Base-by-base conservation (phyloP, 1,284 basidiomycete species). In the Sanghuangporus weigelae region DNA sequence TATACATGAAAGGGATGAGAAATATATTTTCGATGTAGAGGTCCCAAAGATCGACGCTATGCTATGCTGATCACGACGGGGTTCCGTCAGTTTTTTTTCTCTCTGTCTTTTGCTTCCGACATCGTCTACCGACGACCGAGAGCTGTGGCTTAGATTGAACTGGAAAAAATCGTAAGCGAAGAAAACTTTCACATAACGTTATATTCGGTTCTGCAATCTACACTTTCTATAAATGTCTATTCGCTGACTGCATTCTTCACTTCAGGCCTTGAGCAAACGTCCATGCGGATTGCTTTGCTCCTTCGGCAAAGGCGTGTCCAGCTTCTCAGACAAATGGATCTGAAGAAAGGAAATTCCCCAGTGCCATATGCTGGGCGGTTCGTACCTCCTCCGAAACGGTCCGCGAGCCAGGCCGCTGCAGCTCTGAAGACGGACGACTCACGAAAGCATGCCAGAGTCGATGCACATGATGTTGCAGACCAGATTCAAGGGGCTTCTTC, bases 241-340 rank as follows among this genome's bases (percentile, higher is more conserved):
- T 14, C 44, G 44, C 10, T n/a, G 44, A 14, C 7, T 7, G 16
- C 44, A 16, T 46, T 11, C 10, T 19, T 46, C 44, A 46, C 44
- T 46, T 46, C 16, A 54, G 31, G 53, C 53, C 53, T 36, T 54
- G 31, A 38, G 31, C 49, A 39, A 39, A 38, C 60, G 60, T 61
- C 63, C 42, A 85, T 86, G 83, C 80, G 78, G 77, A 71, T 81
- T 74, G 79, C 78, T 67, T 75, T 80, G 67, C 68, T 75, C 59
- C 70, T 81, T 67, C 76, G 77, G 70, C 74, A 77, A 67, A 78
- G 81, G 78, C 79, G 76, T 73, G 76, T 79, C 75, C 78, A 54
- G 11, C 14, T 82, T 73, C 78, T 83, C 76, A 85, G 85, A 83
- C 81, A 81, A 78, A 70, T 80, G 70, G 78, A 82, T 72, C 72